Percentiles rank a stretch among this genome's conserved stretches.
Conservation (phyloP, 2,329 filamentous ascomycete species). For the Aaosphaeria arxii region DNA sequence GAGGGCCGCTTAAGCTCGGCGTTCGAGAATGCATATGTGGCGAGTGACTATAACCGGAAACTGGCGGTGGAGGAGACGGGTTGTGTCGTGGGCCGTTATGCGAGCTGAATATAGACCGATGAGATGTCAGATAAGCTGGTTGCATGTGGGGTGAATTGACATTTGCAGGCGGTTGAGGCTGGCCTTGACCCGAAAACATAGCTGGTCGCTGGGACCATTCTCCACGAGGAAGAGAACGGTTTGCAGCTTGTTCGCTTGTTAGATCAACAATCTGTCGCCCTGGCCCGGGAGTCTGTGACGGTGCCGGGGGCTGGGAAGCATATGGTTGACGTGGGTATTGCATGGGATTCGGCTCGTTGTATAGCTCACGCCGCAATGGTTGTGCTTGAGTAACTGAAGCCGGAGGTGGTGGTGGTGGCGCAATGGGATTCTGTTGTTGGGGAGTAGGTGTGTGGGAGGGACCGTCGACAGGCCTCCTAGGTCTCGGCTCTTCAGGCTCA, state of each 20-base stretch:
- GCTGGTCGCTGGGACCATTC: conserved; percentile 23
- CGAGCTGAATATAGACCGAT: conserved; percentile 31
- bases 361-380: conserved; percentile 22
- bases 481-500: conserved; percentile 34
- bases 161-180: conserved; percentile 20
- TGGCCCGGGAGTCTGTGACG: neutral
- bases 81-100: conserved; percentile 31
- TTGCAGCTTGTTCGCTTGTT: conserved; percentile 20
- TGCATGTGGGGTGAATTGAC: conserved; percentile 26
- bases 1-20: conserved; percentile 30
- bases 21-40: conserved; percentile 34
- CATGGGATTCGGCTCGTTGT: conserved; percentile 17
- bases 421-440: conserved; percentile 30
- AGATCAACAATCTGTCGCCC: conserved; percentile 28
- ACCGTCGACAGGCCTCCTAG: conserved; percentile 32
- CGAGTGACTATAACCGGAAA: conserved; percentile 24
- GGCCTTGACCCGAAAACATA: conserved; percentile 22
- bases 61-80: conserved; percentile 31
- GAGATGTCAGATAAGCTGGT: conserved; percentile 24
- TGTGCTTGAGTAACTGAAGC: conserved; percentile 9
- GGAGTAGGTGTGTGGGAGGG: conserved; percentile 34
- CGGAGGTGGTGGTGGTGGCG: conserved; percentile 24
- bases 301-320: conserved; percentile 13
- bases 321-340: conserved; percentile 28
- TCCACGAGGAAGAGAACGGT: conserved; percentile 21